Conservation (phyloP, 1,284 basidiomycete species). For the Sphaerobolus stellatus region DNA sequence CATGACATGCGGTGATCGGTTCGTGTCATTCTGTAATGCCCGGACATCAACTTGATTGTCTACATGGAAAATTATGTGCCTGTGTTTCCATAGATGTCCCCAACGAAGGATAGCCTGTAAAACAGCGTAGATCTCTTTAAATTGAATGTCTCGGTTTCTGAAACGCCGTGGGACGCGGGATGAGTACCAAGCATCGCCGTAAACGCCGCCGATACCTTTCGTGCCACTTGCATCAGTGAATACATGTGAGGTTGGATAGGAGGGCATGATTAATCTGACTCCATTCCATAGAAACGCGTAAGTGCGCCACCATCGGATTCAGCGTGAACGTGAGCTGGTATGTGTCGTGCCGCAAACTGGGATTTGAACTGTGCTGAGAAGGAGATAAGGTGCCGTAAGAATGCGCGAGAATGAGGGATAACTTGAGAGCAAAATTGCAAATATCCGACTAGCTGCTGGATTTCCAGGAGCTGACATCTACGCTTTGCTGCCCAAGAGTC, state of each 20-base stretch:
- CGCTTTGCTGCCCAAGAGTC: neutral
- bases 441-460: too few species aligned
- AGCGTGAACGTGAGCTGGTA: too few species aligned
- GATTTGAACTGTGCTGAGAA: neutral
- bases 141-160: constrained; percentile 1
- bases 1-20: neutral
- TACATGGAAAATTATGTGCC: constrained; percentile 12
- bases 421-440: constrained; percentile 7
- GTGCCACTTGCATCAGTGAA: too few species aligned
- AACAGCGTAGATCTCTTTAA: too few species aligned
- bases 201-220: too few species aligned
- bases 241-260: too few species aligned
- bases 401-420: neutral
- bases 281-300: too few species aligned
- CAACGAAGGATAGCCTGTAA: constrained; percentile 7
- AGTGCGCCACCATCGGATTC: too few species aligned
- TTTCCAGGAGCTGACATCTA: neutral
- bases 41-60: constrained; percentile 11
- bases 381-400: constrained; percentile 1
- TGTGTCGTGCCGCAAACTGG: too few species aligned
- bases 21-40: constrained; percentile 1
- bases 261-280: too few species aligned
- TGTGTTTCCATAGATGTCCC: neutral
- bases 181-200: too few species aligned
- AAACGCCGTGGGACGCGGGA: neutral